These are phyloP conservation scores for Bertia moriformis DNA, from an alignment of 2,329 filamentous ascomycete species.

Conservation along the genomic window DNA sequence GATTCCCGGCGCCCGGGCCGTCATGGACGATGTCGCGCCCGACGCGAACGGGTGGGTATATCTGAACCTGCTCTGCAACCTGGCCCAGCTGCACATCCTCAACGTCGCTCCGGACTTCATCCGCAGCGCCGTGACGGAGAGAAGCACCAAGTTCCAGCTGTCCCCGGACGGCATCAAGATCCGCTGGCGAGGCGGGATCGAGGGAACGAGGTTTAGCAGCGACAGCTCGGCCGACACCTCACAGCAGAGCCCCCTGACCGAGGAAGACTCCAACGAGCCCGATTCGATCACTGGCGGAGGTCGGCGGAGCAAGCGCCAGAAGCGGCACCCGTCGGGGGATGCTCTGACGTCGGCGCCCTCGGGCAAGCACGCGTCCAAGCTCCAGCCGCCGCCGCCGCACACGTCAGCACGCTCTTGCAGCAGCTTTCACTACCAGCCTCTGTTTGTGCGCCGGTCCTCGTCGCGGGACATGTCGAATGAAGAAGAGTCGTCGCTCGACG, in stretches of 20 bases:
- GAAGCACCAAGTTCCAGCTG: constrained; percentile 63
- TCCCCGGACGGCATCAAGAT: constrained; percentile 67
- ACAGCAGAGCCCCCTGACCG: constrained; percentile 29
- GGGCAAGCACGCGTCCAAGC: constrained; percentile 22
- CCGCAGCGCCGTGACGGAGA: constrained; percentile 52
- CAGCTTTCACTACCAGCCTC: constrained; percentile 48
- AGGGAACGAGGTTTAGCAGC: constrained; percentile 51
- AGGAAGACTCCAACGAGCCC: constrained; percentile 29
- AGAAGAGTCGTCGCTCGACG: constrained; percentile 23
- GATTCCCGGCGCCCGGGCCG: constrained; percentile 22
- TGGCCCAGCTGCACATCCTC: constrained; percentile 74
- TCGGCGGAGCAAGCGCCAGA: constrained; percentile 26
- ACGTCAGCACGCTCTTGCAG: too few species aligned
- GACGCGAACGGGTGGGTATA: constrained; percentile 69
- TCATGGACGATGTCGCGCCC: constrained; percentile 31
- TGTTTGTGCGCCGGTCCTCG: constrained; percentile 37
- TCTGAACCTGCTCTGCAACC: constrained; percentile 63
- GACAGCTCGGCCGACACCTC: constrained; percentile 39
- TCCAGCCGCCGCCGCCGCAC: constrained; percentile 16
- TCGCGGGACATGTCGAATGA: constrained; percentile 25
- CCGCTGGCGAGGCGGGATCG: constrained; percentile 59
- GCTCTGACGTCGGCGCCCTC: constrained; percentile 17
- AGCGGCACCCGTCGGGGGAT: constrained; percentile 19
- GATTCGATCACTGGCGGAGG: constrained; percentile 11
- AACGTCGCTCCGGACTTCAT: constrained; percentile 71